These are phyloP conservation scores for Bromus sterilis DNA, from an alignment of 176 grass and related monocot species.

Conservation along the genomic window DNA sequence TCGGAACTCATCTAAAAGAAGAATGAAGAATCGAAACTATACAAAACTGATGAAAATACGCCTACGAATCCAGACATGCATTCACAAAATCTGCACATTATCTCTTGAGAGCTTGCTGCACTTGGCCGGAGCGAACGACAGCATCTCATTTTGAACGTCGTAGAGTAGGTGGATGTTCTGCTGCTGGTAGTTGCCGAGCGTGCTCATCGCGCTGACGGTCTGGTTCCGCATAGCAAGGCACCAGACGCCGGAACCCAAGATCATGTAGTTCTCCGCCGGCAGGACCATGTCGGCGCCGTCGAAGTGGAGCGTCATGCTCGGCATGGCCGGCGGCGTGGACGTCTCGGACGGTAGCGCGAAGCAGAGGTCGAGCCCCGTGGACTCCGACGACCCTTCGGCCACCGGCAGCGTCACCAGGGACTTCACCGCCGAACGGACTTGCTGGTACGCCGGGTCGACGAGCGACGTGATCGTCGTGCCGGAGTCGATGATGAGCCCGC, in stretches of 20 bases:
- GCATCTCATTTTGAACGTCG: constrained; percentile 30
- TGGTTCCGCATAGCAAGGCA: constrained; percentile 38
- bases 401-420: constrained; percentile 21
- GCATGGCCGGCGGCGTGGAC: constrained; percentile 28
- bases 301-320: constrained; percentile 47
- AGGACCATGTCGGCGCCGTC: constrained; percentile 53
- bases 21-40: background rate
- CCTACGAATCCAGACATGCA: background rate
- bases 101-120: constrained; percentile 35
- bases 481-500: constrained; percentile 71
- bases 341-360: constrained; percentile 19
- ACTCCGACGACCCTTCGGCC: constrained; percentile 15
- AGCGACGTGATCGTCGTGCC: constrained; percentile 51
- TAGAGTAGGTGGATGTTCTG: constrained; percentile 77
- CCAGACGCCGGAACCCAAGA: constrained; percentile 23
- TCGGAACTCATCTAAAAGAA: background rate
- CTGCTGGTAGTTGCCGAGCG: constrained; percentile 60
- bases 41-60: background rate
- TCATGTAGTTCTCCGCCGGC: constrained; percentile 51
- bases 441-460: constrained; percentile 18
- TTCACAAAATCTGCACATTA: background rate
- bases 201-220: constrained; percentile 23
- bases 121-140: constrained; percentile 48
- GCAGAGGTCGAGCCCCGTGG: constrained; percentile 44
- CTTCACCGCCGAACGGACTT: constrained; percentile 15